phyloP scores from a whole-genome alignment of 1,139 yeast genomes.

The Candida sanyaensis region DNA sequence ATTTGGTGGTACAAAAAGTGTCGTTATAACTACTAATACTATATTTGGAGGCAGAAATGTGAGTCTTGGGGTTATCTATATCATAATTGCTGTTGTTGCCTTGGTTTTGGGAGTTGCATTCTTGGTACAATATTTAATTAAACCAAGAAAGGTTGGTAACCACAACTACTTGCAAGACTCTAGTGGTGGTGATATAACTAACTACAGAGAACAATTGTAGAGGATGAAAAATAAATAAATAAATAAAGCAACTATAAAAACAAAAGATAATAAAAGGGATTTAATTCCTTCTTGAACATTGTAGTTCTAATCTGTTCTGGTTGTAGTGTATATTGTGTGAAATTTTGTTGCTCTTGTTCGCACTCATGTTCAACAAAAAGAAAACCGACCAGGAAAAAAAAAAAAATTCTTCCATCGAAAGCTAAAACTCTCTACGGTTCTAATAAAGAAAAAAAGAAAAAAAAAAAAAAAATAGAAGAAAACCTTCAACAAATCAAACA shows the following conservation, averaged over 20 bases:
- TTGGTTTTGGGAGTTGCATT: conserved; percentile 49
- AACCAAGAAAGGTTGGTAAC: conserved; percentile 48
- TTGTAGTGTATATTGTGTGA: background rate
- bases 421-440: background rate
- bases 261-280: too few relatives aligned
- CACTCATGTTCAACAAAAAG: background rate
- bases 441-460: background rate
- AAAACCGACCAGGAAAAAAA: background rate
- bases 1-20: conserved; percentile 70
- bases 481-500: background rate
- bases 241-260: too few relatives aligned
- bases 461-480: background rate
- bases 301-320: background rate
- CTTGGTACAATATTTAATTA: conserved; percentile 47
- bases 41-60: conserved; percentile 72
- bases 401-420: background rate
- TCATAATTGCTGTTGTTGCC: conserved; percentile 61
- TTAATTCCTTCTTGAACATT: too few relatives aligned
- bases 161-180: conserved; percentile 42
- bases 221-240: too few relatives aligned
- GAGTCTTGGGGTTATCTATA: conserved; percentile 65
- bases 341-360: background rate
- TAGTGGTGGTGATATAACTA: conserved; percentile 14
- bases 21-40: conserved; percentile 67
- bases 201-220: conserved; percentile 30